Conservation (phyloP, 2,329 filamentous ascomycete species). For the Ceratocystis diversiconidia region DNA sequence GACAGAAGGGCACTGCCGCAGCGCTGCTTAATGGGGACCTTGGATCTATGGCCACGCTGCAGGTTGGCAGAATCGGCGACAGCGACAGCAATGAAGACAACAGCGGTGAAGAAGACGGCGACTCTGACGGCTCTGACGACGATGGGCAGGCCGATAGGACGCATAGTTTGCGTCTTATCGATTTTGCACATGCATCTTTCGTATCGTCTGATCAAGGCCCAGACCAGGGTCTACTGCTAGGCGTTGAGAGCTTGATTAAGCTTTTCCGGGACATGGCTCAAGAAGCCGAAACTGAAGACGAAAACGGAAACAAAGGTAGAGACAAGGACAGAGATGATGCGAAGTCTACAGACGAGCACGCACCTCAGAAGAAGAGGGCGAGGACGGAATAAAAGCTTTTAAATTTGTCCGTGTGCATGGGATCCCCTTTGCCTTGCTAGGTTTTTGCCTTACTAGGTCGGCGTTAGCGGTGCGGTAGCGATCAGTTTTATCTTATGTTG, state of each 20-base stretch:
- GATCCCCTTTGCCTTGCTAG: neutral
- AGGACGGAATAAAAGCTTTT: constrained; percentile 8
- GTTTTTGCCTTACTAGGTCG: neutral
- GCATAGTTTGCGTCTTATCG: constrained; percentile 74
- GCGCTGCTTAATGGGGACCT: constrained; percentile 38
- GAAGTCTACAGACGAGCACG: neutral
- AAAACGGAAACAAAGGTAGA: neutral
- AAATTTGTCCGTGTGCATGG: neutral
- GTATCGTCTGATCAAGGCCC: constrained; percentile 59
- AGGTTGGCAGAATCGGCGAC: constrained; percentile 18
- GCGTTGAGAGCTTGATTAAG: constrained; percentile 54
- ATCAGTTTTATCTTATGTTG: neutral
- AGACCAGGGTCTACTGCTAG: constrained; percentile 68
- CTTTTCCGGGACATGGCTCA: constrained; percentile 54
- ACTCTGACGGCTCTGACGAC: constrained; percentile 33
- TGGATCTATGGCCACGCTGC: constrained; percentile 21
- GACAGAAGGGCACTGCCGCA: constrained; percentile 34
- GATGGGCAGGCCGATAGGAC: constrained; percentile 38
- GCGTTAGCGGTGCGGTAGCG: neutral
- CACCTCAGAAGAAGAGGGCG: neutral
- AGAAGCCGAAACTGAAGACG: neutral
- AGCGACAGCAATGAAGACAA: constrained; percentile 24
- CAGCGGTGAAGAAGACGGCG: constrained; percentile 28
- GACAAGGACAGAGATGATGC: neutral
- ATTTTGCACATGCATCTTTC: constrained; percentile 89